A percentile compares a stretch with the other conserved stretches of the same genome.
phyloP scores from a whole-genome alignment of 345 rosid species.

The Arabidopsis suecica region DNA sequence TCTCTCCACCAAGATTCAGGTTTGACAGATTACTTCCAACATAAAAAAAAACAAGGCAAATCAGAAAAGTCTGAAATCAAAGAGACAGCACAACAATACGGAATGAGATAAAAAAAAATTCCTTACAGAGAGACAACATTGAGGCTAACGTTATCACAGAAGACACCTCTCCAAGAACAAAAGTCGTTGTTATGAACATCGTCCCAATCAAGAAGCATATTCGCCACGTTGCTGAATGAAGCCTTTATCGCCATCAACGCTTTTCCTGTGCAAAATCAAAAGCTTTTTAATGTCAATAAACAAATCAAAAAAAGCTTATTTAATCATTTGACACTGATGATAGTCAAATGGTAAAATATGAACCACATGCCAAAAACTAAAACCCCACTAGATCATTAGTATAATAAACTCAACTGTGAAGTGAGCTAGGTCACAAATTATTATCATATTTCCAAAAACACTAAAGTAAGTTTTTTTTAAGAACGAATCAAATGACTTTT shows the following conservation, averaged over 20 bases:
- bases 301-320: neutral
- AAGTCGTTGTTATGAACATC: conserved; percentile 64
- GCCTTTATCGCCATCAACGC: conserved; percentile 79
- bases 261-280: conserved; percentile 56
- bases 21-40: conserved; percentile 72
- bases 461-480: conserved; percentile 3
- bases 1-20: conserved; percentile 86
- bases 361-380: conserved; percentile 11
- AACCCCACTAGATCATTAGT: neutral
- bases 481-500: neutral
- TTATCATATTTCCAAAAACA: neutral
- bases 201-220: conserved; percentile 84
- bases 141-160: conserved; percentile 63
- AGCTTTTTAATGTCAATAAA: neutral
- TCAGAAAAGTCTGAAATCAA: neutral
- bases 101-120: neutral
- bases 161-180: conserved; percentile 96
- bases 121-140: conserved; percentile 81
- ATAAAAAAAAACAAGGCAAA: neutral
- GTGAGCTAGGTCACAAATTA: neutral
- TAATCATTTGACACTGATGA: conserved; percentile 8
- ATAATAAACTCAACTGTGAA: neutral
- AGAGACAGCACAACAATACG: neutral
- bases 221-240: conserved; percentile 73
- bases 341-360: conserved; percentile 32